A percentile compares a stretch with the other conserved stretches of the same genome.
Evolutionary conservation across 305 asterid genomes (phyloP).

Genomic region (Rubia tinctorum): DNA sequence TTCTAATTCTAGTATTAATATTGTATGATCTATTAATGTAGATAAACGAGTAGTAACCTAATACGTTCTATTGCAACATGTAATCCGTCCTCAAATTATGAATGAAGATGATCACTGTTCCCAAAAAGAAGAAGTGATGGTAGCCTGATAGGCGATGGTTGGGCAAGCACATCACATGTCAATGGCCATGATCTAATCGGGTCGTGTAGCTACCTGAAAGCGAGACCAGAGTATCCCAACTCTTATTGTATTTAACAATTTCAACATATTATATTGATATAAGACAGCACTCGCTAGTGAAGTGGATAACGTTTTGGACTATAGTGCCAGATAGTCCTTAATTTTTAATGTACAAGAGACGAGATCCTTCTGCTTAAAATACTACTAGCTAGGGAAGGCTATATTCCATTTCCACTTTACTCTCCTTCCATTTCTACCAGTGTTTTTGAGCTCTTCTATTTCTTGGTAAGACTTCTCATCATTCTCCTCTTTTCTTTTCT

Average conservation of each 20-base stretch:
- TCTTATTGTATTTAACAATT: neutral
- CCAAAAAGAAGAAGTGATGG: too few species aligned
- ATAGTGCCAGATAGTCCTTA: neutral
- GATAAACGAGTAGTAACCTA: too few species aligned
- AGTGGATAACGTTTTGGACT: neutral
- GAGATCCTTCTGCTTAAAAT: neutral
- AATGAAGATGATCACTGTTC: too few species aligned
- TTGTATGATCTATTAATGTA: too few species aligned
- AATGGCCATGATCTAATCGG: slow-evolving; percentile 18
- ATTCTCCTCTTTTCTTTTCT: neutral
- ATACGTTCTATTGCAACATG: too few species aligned
- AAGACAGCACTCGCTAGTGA: slow-evolving; percentile 1
- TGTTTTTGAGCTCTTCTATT: neutral
- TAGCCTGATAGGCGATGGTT: neutral
- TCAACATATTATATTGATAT: too few species aligned
- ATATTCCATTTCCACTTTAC: neutral
- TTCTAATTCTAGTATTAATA: too few species aligned
- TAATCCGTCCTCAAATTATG: too few species aligned
- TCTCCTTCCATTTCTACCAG: neutral
- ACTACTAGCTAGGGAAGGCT: neutral
- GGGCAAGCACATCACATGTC: neutral
- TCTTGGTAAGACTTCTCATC: slow-evolving; percentile 13
- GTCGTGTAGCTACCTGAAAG: slow-evolving; percentile 4
- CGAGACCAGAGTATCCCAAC: neutral
- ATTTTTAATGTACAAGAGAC: neutral